Evolutionary conservation across 1,284 basidiomycete genomes (phyloP).

Genomic region (Papiliotrema terrestris): DNA sequence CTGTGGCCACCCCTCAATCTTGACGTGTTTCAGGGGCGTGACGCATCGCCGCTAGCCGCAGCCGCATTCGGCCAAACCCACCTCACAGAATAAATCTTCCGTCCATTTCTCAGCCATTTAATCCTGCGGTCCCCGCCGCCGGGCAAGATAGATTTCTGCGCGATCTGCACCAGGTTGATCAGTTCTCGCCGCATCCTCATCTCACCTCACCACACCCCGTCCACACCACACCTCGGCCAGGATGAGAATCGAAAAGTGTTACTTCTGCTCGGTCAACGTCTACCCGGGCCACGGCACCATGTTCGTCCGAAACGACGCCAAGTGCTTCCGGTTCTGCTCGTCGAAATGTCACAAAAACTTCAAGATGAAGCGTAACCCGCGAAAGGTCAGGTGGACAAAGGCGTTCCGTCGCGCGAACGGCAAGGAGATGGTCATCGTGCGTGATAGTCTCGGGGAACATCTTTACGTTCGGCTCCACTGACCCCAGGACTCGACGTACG

Average conservation of each 20-base stretch:
- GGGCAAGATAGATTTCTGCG: background rate
- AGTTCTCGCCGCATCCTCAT: conserved; percentile 1
- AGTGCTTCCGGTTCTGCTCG: conserved; percentile 93
- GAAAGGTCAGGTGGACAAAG: conserved; percentile 99
- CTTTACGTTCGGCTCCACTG: background rate
- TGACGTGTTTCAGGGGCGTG: too few relatives aligned
- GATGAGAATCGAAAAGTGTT: conserved; percentile 86
- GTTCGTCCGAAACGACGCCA: conserved; percentile 94
- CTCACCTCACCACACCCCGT: conserved; percentile 3
- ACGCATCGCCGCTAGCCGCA: too few relatives aligned
- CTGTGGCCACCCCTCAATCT: too few relatives aligned
- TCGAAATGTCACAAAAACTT: conserved; percentile 99
- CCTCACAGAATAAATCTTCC: too few relatives aligned
- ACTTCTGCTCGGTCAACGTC: conserved; percentile 88
- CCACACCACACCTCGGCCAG: conserved; percentile 5
- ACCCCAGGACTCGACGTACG: conserved; percentile 88
- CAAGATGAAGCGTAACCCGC: conserved; percentile 99
- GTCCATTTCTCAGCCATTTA: too few relatives aligned
- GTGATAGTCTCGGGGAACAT: conserved; percentile 32
- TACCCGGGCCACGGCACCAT: conserved; percentile 95
- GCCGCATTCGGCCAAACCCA: too few relatives aligned
- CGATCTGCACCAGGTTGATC: background rate
- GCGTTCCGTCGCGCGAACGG: conserved; percentile 98
- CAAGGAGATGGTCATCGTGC: conserved; percentile 98
- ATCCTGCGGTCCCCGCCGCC: too few relatives aligned